Base-by-base conservation (phyloP, 805 yeast species). In the Metschnikowia cerradonensis region DNA sequence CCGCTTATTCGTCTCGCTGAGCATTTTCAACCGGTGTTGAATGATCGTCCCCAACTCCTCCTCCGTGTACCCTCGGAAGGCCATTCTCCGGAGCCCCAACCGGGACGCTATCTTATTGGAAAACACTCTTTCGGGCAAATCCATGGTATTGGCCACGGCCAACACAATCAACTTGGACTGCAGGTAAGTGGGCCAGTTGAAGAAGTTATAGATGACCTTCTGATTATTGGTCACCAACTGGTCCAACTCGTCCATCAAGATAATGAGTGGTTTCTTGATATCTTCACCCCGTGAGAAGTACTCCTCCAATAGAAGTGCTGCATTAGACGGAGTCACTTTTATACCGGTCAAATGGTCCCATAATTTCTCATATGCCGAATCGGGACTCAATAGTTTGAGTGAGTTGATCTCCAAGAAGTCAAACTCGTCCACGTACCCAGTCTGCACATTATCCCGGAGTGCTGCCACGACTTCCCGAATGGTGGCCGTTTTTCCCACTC, bases 111-210 rank as follows among this genome's bases (percentile, higher is more conserved):
- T 86, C 67, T 94, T 94, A 67, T 90, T 92, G 17, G 94, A 83
- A 37, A 94, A 72, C 46, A 84, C 77, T 48, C 97, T 75, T 64
- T 94, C 99, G 0, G 99, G 98, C 44, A 94, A 71, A 70, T 94
- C 98, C 97, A 94, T 90, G 0, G 97, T 91, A 66, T 94, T 94
- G 3, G 98, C 97, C 31, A 94, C 90, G 0, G 98, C 97, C 39
- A 94, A 76, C 2, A 94, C 95, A 46, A 94, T 81, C 46, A 94
- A 72, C 60, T 84, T 84, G 4, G 98, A 90, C 56, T 82, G 74
- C 11, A 79, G 72, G 60, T 88, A 83, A 0, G 96, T 83, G 4
- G 99, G 97, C 99, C 99, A 94, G 68, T 94, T 94, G 76, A 94
- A 90, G 63, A 94, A 90, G 66, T 94, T 94, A 71, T 94, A 94